Base-by-base conservation (phyloP, 331 rosid species). In the Erythrophleum ivorense region DNA sequence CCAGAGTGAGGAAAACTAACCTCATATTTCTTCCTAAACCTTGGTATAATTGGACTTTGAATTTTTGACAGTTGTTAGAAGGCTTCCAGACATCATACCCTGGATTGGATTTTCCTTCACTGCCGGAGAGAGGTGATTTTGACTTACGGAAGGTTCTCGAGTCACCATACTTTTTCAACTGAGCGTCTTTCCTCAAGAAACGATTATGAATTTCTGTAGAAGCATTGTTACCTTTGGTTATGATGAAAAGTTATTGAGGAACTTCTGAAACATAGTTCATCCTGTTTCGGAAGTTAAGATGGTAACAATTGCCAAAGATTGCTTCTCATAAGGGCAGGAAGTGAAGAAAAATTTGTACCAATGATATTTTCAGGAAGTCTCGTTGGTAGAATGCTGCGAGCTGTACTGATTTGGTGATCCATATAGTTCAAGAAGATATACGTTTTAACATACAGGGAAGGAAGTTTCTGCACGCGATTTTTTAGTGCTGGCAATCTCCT, bases 141-240 rank as follows among this genome's bases (percentile, higher is more conserved):
- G 92, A 91, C 87, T 86, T 94, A 82, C 87, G 9, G 84, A 85
- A 84, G 85, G 98, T 94, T 88, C 92, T 88, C 7, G 76, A 88
- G 55, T 91, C 97, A 48, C 98, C 92, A 0, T 91, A 94, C 90
- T 89, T 94, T 78, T 91, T 94, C 92, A 94, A 91, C 90, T 91
- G 85, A 90, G 72, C 57, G 41, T 83, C 38, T 65, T 66, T 60
- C 38, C 81, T 7, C 29, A 45, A 45, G 74, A 69, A 48, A 63
- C 64, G 71, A 4, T 19, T 14, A 48, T 73, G 29, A 62, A 66
- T 65, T 14, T 55, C 63, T 15, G 64, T 19, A 3, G 69, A 87
- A 50, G 65, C 67, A 73, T 36, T 65, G 60, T 19, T 49, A 43
- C 73, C 46, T 24, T 70, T 73, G 55, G 5, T 31, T 21, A 45